Conservation (phyloP, 192 early-diverging fungal species). For the Umbelopsis sp. region DNA sequence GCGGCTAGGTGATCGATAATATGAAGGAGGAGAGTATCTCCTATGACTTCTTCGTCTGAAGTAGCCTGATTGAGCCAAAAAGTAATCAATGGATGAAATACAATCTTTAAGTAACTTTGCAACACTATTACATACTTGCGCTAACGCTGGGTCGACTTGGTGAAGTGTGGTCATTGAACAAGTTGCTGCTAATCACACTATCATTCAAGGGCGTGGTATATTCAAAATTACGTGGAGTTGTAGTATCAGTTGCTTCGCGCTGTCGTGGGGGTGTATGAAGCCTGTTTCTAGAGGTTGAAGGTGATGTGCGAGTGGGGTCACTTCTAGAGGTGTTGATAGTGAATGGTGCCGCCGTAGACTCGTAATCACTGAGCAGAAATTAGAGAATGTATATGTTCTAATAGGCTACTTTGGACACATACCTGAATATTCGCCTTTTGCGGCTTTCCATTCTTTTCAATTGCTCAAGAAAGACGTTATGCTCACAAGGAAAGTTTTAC, state of each 20-base stretch:
- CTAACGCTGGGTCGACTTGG: not conserved
- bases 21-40: slow-evolving; percentile 6
- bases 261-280: too few relatives aligned
- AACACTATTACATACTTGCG: not conserved
- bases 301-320: not conserved
- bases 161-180: not conserved
- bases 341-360: slow-evolving; percentile 16
- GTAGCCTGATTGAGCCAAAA: not conserved
- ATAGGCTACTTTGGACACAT: not conserved
- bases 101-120: not conserved
- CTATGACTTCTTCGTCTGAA: slow-evolving; percentile 12
- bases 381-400: too few relatives aligned
- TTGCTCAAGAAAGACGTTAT: too few relatives aligned
- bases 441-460: slow-evolving; percentile 7
- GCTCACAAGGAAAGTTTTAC: too few relatives aligned
- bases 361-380: not conserved
- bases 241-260: too few relatives aligned
- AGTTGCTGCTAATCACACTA: slow-evolving; percentile 6
- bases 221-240: too few relatives aligned
- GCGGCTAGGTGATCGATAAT: slow-evolving; percentile 5
- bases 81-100: not conserved
- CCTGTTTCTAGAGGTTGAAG: too few relatives aligned
- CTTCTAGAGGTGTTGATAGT: not conserved
- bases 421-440: slow-evolving; percentile 19
- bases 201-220: not conserved